These are phyloP conservation scores for Suillus weaverae DNA, from an alignment of 768 basidiomycete genomes.

Conservation along the genomic window DNA sequence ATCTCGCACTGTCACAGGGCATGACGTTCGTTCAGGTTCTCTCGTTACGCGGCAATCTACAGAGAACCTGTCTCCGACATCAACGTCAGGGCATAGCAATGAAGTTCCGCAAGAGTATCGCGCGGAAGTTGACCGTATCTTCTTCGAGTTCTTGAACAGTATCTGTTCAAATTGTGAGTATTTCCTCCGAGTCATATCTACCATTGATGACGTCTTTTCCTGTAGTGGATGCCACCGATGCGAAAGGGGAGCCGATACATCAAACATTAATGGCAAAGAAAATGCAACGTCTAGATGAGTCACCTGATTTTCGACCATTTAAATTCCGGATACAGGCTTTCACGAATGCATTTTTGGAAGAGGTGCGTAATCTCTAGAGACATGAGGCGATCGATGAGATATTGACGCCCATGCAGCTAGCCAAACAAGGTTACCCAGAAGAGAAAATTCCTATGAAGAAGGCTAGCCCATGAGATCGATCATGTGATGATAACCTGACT, in stretches of 20 bases:
- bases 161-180: conserved; percentile 89
- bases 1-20: conserved; percentile 19
- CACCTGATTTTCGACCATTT: conserved; percentile 95
- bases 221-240: conserved; percentile 87
- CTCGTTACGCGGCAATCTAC: conserved; percentile 21
- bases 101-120: conserved; percentile 83
- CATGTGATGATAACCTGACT: conserved; percentile 6
- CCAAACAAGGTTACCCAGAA: conserved; percentile 83
- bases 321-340: conserved; percentile 99
- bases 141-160: conserved; percentile 84
- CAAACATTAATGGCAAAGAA: conserved; percentile 99
- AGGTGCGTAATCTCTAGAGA: conserved; percentile 46
- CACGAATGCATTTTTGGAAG: conserved; percentile 92
- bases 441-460: conserved; percentile 98
- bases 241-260: conserved; percentile 95
- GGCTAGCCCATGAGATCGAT: conserved; percentile 43
- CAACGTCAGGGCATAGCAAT: conserved; percentile 39
- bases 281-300: conserved; percentile 97
- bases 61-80: conserved; percentile 24
- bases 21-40: conserved; percentile 16
- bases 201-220: conserved; percentile 20
- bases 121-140: conserved; percentile 83
- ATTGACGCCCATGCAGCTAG: conserved; percentile 52
- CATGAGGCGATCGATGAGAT: conserved; percentile 6
- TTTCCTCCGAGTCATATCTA: conserved; percentile 14